Evolutionary conservation across 2,329 filamentous ascomycete genomes (phyloP), one percentile per base, ranked within the genome.

Genomic region (Rhexocercosporidium sp.): DNA sequence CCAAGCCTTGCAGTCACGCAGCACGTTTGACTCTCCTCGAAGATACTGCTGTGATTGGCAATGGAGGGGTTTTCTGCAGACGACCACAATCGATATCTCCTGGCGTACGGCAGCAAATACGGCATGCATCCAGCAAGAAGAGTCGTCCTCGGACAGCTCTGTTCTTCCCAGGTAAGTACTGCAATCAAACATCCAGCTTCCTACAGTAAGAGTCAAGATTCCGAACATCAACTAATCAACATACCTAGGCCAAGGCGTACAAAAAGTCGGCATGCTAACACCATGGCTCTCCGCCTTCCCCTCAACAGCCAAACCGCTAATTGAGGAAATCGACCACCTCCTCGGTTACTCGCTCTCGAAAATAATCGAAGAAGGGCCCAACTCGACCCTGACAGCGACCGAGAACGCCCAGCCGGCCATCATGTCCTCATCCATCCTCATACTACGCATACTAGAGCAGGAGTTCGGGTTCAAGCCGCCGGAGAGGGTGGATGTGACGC

Each of bases 391-490:
- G 65, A 96, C 92, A 47, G 86, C 88, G 66, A 97, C 95, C 4
- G 88, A 92, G 71, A 94, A 97, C 77, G 92, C 95, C 3, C 95
- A 98, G 79, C 95, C 95, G 1, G 94, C 95, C 74, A 97, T 97
- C 79, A 97, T 98, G 93, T 93, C 94, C 16, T 96, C 93, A 3
- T 96, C 93, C 31, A 90, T 97, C 76, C 86, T 97, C 67, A 96
- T 97, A 76, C 85, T 97, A 64, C 90, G 92, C 65, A 89, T 97
- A 68, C 85, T 98, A 70, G 93, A 97, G 81, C 83, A 87, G 69
- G 92, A 97, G 72, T 97, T 95, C 77, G 88, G 86, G 47, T 97
- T 97, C 81, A 84, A 87, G 66, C 86, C 90, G 7, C 80, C 83
- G 9, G 87, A 92, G 65, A 85, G 90, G 67, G 89, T 94, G 51